Evolutionary conservation across 495 filamentous ascomycete genomes (phyloP), one percentile per base, ranked within the genome.

Genomic region (Apiosordaria backusii): DNA sequence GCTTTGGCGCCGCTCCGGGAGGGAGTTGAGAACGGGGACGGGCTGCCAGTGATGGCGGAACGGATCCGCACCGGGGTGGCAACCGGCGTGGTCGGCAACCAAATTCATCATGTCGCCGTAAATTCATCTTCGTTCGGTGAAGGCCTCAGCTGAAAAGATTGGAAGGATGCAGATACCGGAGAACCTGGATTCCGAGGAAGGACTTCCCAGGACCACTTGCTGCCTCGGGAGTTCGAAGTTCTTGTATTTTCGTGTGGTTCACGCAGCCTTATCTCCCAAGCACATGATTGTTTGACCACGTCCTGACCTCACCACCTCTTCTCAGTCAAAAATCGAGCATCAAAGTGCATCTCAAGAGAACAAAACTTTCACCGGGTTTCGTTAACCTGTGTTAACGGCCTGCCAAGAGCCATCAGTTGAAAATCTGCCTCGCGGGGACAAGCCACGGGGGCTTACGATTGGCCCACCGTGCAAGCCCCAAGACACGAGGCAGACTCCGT

Each of bases 361-460:
- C 35, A 45, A 45, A 45, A 21, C 16, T 21, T n/a, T 57, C 53
- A 24, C 1, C 19, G 53, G 53, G 16, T 21, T n/a, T 21, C 19
- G 19, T 57, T 24, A 57, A 18, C 19, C 19, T 9, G 23, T 57
- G 19, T 57, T 57, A 24, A 45, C 35, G 35, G 9, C 3, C 9
- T 15, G 35, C 35, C 35, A 45, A 45, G 35, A 45, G 35, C 35
- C 35, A 45, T 7, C 35, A 45, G 10, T 9, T 25, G 26, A 40
- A 4, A 61, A 61, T 50, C 59, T 61, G 59, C 59, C 59, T 61
- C 29, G 27, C 26, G 27, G 59, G 59, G 29, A 45, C 59, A 45
- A 45, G 59, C 59, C 27, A 55, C 26, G 27, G n/a, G 25, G 19
- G n/a, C 18, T 40, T 61, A 15, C 59, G 5, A 61, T 61, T 61